A percentile compares a stretch with the other conserved stretches of the same genome.
Conservation (phyloP, 1,139 yeast species). For the Yamadazyma diospyri region DNA sequence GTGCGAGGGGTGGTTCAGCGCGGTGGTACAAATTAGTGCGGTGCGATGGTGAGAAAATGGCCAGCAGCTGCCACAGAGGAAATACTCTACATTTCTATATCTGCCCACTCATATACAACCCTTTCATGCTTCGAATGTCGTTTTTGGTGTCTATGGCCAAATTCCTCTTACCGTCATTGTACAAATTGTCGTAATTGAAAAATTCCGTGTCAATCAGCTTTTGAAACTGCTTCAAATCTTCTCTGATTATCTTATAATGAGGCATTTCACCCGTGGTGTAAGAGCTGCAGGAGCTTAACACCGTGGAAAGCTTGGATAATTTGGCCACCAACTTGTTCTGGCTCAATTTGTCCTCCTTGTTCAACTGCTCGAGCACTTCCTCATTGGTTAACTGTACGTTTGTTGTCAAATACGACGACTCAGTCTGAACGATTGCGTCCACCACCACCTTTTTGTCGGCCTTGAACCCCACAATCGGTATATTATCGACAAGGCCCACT, state of each 20-base stretch:
- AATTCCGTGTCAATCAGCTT: conserved; percentile 34
- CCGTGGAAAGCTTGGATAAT: conserved; percentile 21
- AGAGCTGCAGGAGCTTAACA: conserved; percentile 25
- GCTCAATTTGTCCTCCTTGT: conserved; percentile 23
- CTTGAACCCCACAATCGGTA: conserved; percentile 40
- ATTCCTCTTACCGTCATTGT: conserved; percentile 25
- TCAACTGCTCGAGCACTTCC: conserved; percentile 17
- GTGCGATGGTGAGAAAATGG: no score
- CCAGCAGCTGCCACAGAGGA: no score
- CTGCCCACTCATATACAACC: conserved; percentile 44
- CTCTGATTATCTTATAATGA: conserved; percentile 29
- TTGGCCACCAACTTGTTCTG: conserved; percentile 24
- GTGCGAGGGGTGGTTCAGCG: no score
- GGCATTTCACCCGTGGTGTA: conserved; percentile 32
- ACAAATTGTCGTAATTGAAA: conserved; percentile 30
- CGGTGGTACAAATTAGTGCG: no score
- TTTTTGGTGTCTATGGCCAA: conserved; percentile 35
- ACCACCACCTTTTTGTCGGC: conserved; percentile 27
- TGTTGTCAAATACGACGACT: conserved; percentile 19
- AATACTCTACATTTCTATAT: no score
- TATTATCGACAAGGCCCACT: conserved; percentile 33
- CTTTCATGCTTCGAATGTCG: conserved; percentile 43
- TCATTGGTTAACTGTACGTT: conserved; percentile 9
- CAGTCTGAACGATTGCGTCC: conserved; percentile 41
- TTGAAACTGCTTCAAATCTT: conserved; percentile 34